phyloP scores from a whole-genome alignment of 345 rosid genomes.

The Psidium friedrichsthalianum region DNA sequence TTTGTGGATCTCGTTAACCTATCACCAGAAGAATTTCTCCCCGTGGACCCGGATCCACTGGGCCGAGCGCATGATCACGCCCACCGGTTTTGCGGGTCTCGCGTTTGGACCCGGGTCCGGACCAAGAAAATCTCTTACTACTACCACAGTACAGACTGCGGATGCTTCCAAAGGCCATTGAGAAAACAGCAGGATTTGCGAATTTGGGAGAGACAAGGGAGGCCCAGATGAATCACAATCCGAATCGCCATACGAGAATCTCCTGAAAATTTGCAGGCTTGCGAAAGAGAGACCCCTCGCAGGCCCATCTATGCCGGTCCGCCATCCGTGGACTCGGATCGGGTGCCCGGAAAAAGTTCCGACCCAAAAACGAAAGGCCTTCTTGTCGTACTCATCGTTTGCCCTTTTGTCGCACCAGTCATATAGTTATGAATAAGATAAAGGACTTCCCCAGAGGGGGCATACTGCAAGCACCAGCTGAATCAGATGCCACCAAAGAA shows the following conservation, averaged over 20 bases:
- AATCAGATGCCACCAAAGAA: not conserved
- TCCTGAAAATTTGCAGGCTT: not conserved
- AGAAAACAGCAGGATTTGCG: not conserved
- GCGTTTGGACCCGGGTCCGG: not conserved
- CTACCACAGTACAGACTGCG: not conserved
- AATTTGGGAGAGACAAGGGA: not conserved
- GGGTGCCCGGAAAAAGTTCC: not conserved
- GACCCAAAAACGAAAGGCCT: not conserved
- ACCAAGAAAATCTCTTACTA: not conserved
- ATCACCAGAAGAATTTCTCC: not conserved
- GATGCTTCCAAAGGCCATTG: not conserved
- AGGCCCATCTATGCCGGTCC: not conserved
- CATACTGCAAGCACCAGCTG: not conserved
- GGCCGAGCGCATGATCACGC: not conserved
- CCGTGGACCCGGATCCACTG: not conserved
- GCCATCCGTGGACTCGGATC: not conserved
- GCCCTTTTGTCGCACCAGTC: not conserved
- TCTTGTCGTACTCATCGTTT: not conserved
- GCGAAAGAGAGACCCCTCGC: not conserved
- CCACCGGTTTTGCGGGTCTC: not conserved
- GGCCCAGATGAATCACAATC: not conserved
- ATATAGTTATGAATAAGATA: not conserved
- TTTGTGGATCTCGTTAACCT: not conserved
- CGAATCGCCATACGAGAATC: not conserved
- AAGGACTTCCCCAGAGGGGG: not conserved